Conservation (phyloP, 2,329 filamentous ascomycete genomes). For the Sphaerulina musiva region DNA sequence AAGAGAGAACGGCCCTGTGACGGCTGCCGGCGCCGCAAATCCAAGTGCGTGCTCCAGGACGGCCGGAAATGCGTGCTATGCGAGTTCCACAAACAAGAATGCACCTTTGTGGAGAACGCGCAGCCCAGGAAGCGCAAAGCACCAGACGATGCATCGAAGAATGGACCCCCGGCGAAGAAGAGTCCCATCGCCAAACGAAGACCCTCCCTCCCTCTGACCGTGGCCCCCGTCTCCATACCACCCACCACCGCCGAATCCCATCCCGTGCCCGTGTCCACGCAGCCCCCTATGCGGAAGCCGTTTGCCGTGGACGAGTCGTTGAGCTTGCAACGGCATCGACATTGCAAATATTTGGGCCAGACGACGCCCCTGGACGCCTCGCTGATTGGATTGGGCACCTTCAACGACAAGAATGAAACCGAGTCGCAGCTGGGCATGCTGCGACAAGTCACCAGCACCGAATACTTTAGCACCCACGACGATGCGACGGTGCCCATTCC, state of each 20-base stretch:
- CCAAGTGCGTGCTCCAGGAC: constrained; percentile 72
- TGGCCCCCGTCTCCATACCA: not conserved
- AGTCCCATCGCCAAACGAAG: constrained; percentile 17
- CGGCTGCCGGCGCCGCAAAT: constrained; percentile 66
- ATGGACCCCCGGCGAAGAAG: constrained; percentile 23
- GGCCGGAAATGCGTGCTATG: constrained; percentile 67
- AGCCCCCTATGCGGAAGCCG: constrained; percentile 27
- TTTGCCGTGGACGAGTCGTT: constrained; percentile 46
- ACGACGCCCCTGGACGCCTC: constrained; percentile 78
- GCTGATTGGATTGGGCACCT: constrained; percentile 72
- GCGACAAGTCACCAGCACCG: constrained; percentile 67
- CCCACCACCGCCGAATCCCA: not conserved
- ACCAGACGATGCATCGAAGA: constrained; percentile 43
- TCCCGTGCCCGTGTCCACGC: constrained; percentile 3
- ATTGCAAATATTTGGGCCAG: constrained; percentile 75
- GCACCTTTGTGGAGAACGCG: constrained; percentile 70
- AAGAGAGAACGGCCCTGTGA: constrained; percentile 51
- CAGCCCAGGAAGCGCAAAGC: constrained; percentile 74
- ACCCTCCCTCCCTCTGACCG: not conserved
- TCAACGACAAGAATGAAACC: constrained; percentile 76
- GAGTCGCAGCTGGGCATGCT: constrained; percentile 57
- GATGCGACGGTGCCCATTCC: constrained; percentile 66
- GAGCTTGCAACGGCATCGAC: constrained; percentile 69
- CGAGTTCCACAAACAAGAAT: constrained; percentile 69
- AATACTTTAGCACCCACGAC: constrained; percentile 74